Conservation (phyloP, 2,329 filamentous ascomycete genomes). For the Mycosphaerella arachidis region DNA sequence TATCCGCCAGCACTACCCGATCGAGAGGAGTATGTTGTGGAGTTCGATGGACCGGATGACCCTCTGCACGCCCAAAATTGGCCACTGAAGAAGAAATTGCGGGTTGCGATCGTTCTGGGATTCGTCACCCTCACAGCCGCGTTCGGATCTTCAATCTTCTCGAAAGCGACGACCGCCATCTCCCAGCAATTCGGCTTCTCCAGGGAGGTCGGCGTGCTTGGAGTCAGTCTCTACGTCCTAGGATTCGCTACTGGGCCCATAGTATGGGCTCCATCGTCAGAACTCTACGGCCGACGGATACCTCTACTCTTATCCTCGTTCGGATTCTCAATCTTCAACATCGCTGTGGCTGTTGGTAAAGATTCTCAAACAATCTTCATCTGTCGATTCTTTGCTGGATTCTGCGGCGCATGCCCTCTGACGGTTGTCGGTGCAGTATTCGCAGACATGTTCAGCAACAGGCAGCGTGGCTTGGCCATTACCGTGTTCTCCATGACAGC, state of each 20-base stretch:
- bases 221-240: conserved; percentile 38
- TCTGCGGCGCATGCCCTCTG: conserved; percentile 39
- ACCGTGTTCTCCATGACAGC: conserved; percentile 29
- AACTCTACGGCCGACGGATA: conserved; percentile 34
- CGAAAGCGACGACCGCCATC: conserved; percentile 41
- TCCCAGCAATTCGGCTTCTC: conserved; percentile 41
- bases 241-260: conserved; percentile 22
- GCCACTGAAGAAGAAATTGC: conserved; percentile 68
- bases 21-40: conserved; percentile 71
- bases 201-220: conserved; percentile 35
- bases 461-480: conserved; percentile 32
- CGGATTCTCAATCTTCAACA: conserved; percentile 43
- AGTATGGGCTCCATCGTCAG: conserved; percentile 49
- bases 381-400: conserved; percentile 35
- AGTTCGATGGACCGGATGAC: conserved; percentile 77
- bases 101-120: conserved; percentile 63
- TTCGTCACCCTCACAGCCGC: conserved; percentile 69
- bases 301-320: conserved; percentile 33
- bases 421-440: conserved; percentile 49
- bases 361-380: conserved; percentile 38
- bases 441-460: conserved; percentile 34
- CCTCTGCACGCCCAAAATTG: conserved; percentile 80
- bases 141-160: conserved; percentile 47
- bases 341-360: conserved; percentile 40
- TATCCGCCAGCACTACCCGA: conserved; percentile 66